Evolutionary conservation across 164 flowering plant genomes (phyloP).

Genomic region (Taxillus chinensis): DNA sequence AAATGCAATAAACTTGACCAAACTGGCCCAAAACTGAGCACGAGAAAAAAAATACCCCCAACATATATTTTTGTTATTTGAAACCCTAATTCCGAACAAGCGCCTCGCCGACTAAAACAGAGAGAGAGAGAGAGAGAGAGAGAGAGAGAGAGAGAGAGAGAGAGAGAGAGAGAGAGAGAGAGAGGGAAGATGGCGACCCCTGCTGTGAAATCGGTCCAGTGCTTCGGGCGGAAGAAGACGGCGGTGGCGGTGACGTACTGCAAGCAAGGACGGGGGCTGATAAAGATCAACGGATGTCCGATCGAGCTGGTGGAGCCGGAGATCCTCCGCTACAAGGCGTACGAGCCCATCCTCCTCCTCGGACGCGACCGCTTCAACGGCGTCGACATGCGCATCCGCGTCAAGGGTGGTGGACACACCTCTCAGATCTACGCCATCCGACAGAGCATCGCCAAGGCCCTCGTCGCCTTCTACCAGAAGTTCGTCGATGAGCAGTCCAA

Average conservation of each 20-base stretch:
- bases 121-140: too few relatives aligned
- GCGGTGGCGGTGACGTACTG: slow-evolving; percentile 4
- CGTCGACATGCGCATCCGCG: slow-evolving; percentile 5
- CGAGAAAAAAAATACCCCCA: too few relatives aligned
- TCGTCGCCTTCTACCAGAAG: slow-evolving; percentile 4
- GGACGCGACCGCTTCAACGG: slow-evolving; percentile 1
- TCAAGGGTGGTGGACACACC: slow-evolving; percentile 2
- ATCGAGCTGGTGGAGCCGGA: slow-evolving; percentile 4
- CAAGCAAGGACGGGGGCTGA: slow-evolving; percentile 1
- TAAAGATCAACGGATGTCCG: slow-evolving; percentile 1
- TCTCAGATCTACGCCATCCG: slow-evolving; percentile 6
- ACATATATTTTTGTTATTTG: too few relatives aligned
- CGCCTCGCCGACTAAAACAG: too few relatives aligned
- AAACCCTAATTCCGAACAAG: too few relatives aligned
- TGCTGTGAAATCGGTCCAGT: background rate
- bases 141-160: too few relatives aligned
- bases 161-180: too few relatives aligned
- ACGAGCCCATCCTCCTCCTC: slow-evolving; percentile 2
- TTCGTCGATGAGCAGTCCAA: slow-evolving; percentile 3
- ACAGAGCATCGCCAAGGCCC: slow-evolving; percentile 5
- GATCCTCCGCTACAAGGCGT: slow-evolving; percentile 2
- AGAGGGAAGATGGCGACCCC: too few relatives aligned
- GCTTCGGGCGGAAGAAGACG: slow-evolving; percentile 3
- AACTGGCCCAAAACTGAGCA: too few relatives aligned
- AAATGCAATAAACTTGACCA: too few relatives aligned